Evolutionary conservation across 768 basidiomycete genomes (phyloP).

Genomic region (Boletus barrowsii): DNA sequence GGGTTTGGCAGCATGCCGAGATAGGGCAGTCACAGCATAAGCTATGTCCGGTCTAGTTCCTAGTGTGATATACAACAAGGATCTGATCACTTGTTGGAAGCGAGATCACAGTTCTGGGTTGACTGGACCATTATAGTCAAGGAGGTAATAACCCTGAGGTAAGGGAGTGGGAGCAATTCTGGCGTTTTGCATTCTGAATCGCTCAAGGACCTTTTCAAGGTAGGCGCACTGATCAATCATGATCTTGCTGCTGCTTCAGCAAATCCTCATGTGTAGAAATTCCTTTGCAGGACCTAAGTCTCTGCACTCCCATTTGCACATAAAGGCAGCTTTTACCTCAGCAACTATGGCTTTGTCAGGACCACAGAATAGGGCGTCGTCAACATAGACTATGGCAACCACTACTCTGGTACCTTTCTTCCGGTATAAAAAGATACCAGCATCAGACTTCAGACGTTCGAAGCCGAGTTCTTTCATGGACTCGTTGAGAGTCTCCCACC

Average conservation of each 20-base stretch:
- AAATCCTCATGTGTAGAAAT: neutral
- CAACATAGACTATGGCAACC: neutral
- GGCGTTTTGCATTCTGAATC: neutral
- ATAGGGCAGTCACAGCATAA: neutral
- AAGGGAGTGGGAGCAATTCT: neutral
- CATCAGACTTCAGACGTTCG: neutral
- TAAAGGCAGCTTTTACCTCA: neutral
- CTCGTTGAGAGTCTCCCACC: neutral
- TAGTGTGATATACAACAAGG: neutral
- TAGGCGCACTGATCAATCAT: neutral
- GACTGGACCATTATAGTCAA: neutral
- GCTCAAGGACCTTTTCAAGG: neutral
- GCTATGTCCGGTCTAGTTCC: neutral
- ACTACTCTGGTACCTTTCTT: neutral
- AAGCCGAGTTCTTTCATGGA: neutral
- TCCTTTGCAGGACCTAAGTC: neutral
- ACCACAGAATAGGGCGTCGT: neutral
- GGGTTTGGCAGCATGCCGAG: neutral
- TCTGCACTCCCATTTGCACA: neutral
- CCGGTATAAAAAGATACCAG: neutral
- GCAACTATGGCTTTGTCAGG: neutral
- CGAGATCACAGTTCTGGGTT: neutral
- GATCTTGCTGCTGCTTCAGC: neutral
- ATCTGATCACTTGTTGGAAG: neutral
- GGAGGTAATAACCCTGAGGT: neutral